Conservation (phyloP, 257 asterid genomes). For the Solanum habrochaites region DNA sequence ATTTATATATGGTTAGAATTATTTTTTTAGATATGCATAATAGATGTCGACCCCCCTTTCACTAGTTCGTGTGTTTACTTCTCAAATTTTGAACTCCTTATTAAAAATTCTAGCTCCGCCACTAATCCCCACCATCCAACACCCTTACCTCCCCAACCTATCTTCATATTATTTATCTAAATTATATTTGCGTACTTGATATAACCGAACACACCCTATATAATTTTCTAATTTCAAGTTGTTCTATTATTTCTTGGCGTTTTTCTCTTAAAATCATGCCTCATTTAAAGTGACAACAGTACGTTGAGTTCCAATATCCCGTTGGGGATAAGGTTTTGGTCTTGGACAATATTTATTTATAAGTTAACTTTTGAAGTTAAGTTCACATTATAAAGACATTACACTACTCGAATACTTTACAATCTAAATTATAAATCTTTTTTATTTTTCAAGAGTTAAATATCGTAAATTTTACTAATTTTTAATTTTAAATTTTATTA, state of each 20-base stretch:
- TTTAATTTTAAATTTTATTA: background rate
- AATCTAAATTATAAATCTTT: accelerated
- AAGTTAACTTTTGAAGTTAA: background rate
- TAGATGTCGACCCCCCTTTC: too few relatives aligned
- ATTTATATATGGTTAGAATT: too few relatives aligned
- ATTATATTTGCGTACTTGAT: background rate
- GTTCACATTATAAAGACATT: background rate
- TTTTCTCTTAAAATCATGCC: background rate
- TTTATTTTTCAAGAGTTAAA: background rate
- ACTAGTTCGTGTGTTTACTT: too few relatives aligned
- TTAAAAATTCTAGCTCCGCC: too few relatives aligned
- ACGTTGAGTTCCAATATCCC: background rate
- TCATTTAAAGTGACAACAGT: background rate
- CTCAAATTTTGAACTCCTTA: too few relatives aligned
- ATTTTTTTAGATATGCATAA: too few relatives aligned
- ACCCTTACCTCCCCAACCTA: background rate
- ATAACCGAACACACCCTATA: background rate
- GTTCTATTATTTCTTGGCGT: background rate
- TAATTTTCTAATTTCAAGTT: background rate
- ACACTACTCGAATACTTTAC: background rate
- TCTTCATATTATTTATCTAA: too few relatives aligned
- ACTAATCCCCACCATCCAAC: background rate
- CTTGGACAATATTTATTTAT: background rate
- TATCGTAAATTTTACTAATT: background rate
- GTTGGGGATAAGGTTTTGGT: background rate